Conservation (phyloP, 306 rosid species). For the Prunus kanzakura region DNA sequence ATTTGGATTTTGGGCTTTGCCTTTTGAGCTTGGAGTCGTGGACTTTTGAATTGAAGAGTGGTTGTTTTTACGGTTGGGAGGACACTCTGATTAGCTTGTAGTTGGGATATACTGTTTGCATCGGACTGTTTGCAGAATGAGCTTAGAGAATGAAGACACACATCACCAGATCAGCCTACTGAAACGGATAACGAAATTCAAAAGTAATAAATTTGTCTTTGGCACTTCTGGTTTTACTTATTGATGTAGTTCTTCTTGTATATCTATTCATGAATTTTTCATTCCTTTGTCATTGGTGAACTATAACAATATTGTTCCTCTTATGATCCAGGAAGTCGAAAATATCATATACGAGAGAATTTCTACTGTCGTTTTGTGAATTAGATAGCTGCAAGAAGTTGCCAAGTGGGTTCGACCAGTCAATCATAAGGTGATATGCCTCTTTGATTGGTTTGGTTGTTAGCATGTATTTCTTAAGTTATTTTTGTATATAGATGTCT, state of each 20-base stretch:
- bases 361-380: conserved; percentile 68
- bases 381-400: conserved; percentile 74
- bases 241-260: not conserved
- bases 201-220: conserved; percentile 43
- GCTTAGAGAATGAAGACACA: conserved; percentile 52
- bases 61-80: conserved; percentile 26
- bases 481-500: not conserved
- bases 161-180: conserved; percentile 36
- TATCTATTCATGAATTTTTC: not conserved
- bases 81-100: conserved; percentile 20
- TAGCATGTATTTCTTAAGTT: not conserved
- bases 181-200: conserved; percentile 41
- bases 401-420: conserved; percentile 74
- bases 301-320: conserved; percentile 20
- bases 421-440: conserved; percentile 59
- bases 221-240: not conserved
- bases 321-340: conserved; percentile 53
- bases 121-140: conserved; percentile 55
- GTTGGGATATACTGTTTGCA: conserved; percentile 24
- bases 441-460: not conserved
- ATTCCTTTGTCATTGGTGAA: conserved; percentile 14
- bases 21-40: conserved; percentile 18
- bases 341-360: conserved; percentile 66
- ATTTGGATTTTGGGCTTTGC: conserved; percentile 3
- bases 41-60: conserved; percentile 23